Conservation (phyloP, 2,329 filamentous ascomycete species). For the Coleophoma eucalyptorum region DNA sequence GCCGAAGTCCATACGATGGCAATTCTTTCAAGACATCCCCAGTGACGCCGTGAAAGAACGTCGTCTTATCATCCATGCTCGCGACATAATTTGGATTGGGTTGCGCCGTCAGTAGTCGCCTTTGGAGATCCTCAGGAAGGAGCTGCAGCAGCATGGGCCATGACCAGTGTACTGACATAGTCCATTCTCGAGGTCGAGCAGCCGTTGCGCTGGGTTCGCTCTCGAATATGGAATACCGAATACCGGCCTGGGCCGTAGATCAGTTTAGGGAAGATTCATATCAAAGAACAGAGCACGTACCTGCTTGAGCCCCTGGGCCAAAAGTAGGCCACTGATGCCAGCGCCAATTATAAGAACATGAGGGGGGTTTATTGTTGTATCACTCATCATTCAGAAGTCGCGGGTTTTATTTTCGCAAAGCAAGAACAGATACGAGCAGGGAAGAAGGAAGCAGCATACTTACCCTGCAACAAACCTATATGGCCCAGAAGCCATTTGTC, state of each 20-base stretch:
- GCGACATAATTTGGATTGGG: conserved; percentile 3
- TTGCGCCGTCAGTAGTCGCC: conserved; percentile 7
- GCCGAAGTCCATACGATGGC: not conserved
- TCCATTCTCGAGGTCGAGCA: conserved; percentile 13
- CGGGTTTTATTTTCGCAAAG: too few relatives aligned
- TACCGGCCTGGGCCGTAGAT: conserved; percentile 3
- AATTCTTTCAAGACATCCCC: not conserved
- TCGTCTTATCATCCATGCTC: not conserved
- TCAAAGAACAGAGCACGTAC: not conserved
- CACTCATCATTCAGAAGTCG: not conserved
- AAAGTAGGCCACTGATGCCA: conserved; percentile 7
- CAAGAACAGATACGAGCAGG: too few relatives aligned
- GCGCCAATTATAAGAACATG: not conserved
- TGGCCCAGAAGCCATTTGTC: too few relatives aligned
- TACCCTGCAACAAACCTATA: too few relatives aligned
- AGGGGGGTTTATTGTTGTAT: not conserved
- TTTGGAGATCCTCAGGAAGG: conserved; percentile 6
- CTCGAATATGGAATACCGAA: conserved; percentile 12
- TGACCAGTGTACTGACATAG: conserved; percentile 14
- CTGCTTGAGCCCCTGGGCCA: conserved; percentile 13
- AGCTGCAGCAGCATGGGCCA: conserved; percentile 9
- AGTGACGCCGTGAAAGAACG: not conserved
- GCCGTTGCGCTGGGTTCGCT: conserved; percentile 6
- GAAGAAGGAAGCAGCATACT: too few relatives aligned
- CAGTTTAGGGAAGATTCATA: not conserved